Base-by-base conservation (phyloP, 768 basidiomycete genomes). In the Leccinum fibrillosum region DNA sequence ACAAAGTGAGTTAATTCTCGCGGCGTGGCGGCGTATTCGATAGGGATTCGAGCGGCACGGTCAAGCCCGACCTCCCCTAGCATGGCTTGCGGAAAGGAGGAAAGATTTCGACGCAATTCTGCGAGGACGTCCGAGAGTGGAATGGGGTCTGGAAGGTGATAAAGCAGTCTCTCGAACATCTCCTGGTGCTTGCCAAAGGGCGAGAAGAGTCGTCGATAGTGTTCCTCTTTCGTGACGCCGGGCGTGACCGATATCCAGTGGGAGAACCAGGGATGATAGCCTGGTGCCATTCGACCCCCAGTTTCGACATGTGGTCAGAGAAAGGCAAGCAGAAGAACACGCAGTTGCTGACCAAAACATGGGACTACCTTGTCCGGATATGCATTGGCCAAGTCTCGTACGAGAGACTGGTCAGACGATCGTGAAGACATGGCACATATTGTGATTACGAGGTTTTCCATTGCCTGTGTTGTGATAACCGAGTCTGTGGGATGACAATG, bases 61-160 rank as follows among this genome's bases (percentile, higher is more conserved):
- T 99, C 96, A 37, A 99, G 73, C 2, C 96, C 96, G 6, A 98
- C 88, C 74, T 99, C 96, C 42, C 96, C 96, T 2, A 99, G 76
- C 85, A 97, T 89, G 11, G 92, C 87, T 42, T 75, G 67, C 2
- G 90, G 85, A 63, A 86, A 86, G 2, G 70, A 69, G n/a, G 63
- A 61, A 15, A 98, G 79, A 68, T 89, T 82, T 7, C 62, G 58
- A 50, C 85, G 82, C 52, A 98, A 71, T 25, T 84, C 81, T 9
- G 68, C 60, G 17, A 96, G 71, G 34, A 94, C 66, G n/a, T 82
- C 74, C 8, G 66, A 62, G 23, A 96, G 79, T 0, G 82, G 72
- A 11, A 80, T 78, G 0, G 95, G 96, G 9, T 88, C 82, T 0
- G 94, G 94, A 19, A 98, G 81, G 49, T 67, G 72, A 3, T 79